Conservation (phyloP, 116 monocot species). For the Dioscorea cayenensis region DNA sequence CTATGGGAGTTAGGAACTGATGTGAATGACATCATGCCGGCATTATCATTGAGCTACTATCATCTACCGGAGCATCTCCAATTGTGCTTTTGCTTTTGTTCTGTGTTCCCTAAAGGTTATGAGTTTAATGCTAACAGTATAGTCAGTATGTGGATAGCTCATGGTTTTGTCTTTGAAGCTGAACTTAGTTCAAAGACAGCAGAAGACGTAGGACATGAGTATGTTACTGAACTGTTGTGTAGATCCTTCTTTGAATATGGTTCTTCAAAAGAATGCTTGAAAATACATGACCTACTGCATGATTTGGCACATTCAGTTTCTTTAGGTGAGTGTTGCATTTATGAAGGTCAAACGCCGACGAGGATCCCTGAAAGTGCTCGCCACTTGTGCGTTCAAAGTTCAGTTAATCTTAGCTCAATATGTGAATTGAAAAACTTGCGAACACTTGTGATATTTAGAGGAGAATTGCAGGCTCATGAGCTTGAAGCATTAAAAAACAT, state of each 20-base stretch:
- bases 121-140: neutral
- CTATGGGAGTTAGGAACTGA: neutral
- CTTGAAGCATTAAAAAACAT: neutral
- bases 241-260: constrained; percentile 5
- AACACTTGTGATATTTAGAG: neutral
- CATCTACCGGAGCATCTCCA: neutral
- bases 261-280: neutral
- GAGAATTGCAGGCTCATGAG: neutral
- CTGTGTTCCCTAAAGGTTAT: constrained; percentile 7
- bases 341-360: too few species aligned
- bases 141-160: constrained; percentile 3
- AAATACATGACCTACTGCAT: constrained; percentile 2
- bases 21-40: neutral
- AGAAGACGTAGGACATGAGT: neutral
- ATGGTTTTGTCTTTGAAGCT: neutral
- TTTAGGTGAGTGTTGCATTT: neutral
- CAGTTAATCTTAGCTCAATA: neutral
- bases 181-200: neutral
- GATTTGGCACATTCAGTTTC: neutral
- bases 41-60: constrained; percentile 8
- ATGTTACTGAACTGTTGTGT: neutral
- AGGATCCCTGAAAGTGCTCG: neutral
- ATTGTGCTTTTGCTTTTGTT: constrained; percentile 5
- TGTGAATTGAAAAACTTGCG: neutral
- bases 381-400: neutral